Evolutionary conservation across 352 stramenopile species (phyloP).

Genomic region (Pythium chondricola): DNA sequence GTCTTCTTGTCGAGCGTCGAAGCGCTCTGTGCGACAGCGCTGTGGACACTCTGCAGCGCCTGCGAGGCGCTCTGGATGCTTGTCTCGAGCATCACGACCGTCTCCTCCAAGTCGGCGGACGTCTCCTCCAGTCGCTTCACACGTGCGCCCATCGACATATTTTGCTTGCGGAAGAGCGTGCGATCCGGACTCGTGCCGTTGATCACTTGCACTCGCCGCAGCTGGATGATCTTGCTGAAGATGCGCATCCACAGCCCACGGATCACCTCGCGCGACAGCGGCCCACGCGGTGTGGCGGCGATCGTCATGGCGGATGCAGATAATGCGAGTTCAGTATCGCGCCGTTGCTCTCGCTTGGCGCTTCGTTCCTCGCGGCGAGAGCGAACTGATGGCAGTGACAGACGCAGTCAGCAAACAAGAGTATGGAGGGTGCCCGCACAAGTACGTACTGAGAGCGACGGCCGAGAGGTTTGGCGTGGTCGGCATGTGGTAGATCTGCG

Average conservation of each 20-base stretch:
- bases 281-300: slow-evolving; percentile 12
- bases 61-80: slow-evolving; percentile 32
- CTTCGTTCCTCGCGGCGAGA: slow-evolving; percentile 24
- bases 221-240: slow-evolving; percentile 44
- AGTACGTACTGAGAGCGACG: slow-evolving; percentile 18
- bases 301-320: background rate
- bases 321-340: slow-evolving; percentile 1
- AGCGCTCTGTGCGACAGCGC: slow-evolving; percentile 32
- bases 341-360: slow-evolving; percentile 17
- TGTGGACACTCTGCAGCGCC: slow-evolving; percentile 29
- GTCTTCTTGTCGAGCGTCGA: slow-evolving; percentile 31
- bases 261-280: slow-evolving; percentile 33
- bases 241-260: slow-evolving; percentile 37
- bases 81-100: slow-evolving; percentile 38
- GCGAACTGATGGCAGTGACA: slow-evolving; percentile 19
- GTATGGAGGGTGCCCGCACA: too few relatives aligned
- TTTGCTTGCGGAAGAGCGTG: slow-evolving; percentile 47
- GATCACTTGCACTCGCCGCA: slow-evolving; percentile 47
- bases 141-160: slow-evolving; percentile 57
- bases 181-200: slow-evolving; percentile 42
- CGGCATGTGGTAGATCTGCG: slow-evolving; percentile 21
- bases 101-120: slow-evolving; percentile 36
- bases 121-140: slow-evolving; percentile 58
- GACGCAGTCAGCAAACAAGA: background rate
- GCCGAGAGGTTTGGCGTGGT: slow-evolving; percentile 21